Evolutionary conservation across 352 stramenopile genomes (phyloP).

Genomic region (Elongisporangium prolatum): DNA sequence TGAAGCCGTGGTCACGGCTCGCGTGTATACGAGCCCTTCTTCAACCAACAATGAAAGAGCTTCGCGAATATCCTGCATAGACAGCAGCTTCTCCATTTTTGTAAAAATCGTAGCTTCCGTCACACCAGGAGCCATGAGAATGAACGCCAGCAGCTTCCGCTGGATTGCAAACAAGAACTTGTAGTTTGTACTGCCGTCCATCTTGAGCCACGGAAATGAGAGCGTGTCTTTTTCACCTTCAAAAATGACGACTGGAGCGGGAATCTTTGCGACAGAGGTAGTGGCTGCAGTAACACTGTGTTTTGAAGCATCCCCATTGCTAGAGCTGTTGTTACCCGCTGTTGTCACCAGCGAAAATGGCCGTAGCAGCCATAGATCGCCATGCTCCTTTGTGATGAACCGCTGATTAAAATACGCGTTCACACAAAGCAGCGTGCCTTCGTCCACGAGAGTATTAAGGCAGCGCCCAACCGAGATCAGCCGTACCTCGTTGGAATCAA

Average conservation of each 20-base stretch:
- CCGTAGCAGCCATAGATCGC: slow-evolving; percentile 62
- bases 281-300: slow-evolving; percentile 1
- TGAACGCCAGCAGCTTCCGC: slow-evolving; percentile 55
- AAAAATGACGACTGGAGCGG: slow-evolving; percentile 44
- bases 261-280: slow-evolving; percentile 4
- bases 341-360: slow-evolving; percentile 51
- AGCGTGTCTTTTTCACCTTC: slow-evolving; percentile 75
- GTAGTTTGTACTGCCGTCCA: slow-evolving; percentile 72
- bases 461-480: slow-evolving; percentile 18
- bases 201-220: slow-evolving; percentile 80
- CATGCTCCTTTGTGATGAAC: slow-evolving; percentile 58
- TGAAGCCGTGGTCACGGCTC: slow-evolving; percentile 18
- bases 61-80: slow-evolving; percentile 70
- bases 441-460: slow-evolving; percentile 47
- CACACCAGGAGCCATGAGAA: slow-evolving; percentile 54
- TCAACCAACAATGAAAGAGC: slow-evolving; percentile 64
- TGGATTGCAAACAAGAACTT: slow-evolving; percentile 75
- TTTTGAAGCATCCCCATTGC: background rate
- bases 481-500: slow-evolving; percentile 7
- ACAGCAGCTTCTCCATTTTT: slow-evolving; percentile 58
- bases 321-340: background rate
- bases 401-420: slow-evolving; percentile 71
- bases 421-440: slow-evolving; percentile 48
- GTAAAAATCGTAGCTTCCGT: slow-evolving; percentile 45
- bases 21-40: slow-evolving; percentile 63